Conservation (phyloP, 148 eudicot species). For the Euryodendron excelsum region DNA sequence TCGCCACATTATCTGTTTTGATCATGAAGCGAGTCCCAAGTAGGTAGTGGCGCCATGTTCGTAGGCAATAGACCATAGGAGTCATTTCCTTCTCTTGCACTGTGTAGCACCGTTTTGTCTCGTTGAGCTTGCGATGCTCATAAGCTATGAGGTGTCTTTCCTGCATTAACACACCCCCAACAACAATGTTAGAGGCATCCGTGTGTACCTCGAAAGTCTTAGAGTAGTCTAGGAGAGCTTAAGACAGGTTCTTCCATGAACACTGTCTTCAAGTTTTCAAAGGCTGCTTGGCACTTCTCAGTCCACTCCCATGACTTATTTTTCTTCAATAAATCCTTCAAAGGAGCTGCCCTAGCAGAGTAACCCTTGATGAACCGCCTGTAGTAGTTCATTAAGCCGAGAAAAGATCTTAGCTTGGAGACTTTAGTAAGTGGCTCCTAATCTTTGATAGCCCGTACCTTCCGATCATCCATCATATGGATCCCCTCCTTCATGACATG, state of each 20-base stretch:
- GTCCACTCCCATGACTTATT: background rate
- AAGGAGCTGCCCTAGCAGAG: background rate
- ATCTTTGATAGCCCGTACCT: background rate
- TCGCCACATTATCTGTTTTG: background rate
- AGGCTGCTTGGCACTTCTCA: background rate
- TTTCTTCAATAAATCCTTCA: background rate
- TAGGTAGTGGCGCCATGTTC: background rate
- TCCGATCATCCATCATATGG: background rate
- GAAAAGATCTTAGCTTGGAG: background rate
- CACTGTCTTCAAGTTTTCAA: background rate
- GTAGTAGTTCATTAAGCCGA: background rate
- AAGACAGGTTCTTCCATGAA: background rate
- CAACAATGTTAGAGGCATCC: background rate
- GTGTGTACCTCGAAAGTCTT: background rate
- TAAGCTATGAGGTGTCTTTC: background rate
- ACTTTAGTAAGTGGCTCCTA: background rate
- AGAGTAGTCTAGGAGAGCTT: background rate
- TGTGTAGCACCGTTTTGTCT: background rate
- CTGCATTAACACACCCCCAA: slow-evolving; percentile 12
- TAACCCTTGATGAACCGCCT: background rate
- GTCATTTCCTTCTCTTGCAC: background rate
- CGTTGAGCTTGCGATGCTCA: background rate
- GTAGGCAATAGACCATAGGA: background rate
- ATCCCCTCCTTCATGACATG: background rate
- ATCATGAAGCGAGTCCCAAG: background rate